Base-by-base conservation (phyloP, 495 filamentous ascomycete genomes). In the Haplographium delicatum region DNA sequence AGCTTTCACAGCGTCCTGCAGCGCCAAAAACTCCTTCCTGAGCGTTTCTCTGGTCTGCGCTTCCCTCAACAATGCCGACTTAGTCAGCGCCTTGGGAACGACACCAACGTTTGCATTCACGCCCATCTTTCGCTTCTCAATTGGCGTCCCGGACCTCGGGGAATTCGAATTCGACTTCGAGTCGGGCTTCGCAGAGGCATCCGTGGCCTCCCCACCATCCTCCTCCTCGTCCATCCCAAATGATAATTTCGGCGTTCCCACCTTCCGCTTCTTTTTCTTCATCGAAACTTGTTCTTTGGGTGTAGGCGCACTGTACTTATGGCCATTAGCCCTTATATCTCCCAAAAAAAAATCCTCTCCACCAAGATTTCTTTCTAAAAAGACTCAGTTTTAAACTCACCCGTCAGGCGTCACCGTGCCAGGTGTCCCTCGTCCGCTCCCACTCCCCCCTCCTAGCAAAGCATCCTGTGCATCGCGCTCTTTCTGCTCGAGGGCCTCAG, bases 401-500 rank as follows among this genome's bases (percentile, higher is more conserved):
- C 66, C 75, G 58, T 79, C 72, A 47, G 81, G 78, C 15, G 81
- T 82, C 44, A 67, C 71, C 46, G 70, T 72, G 54, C 68, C 69
- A 45, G 74, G 71, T 50, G 69, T 72, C 57, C 66, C 70, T 64
- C 57, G 71, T 2, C 46, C 39, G 27, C 48, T 26, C 9, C 23
- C 39, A 25, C 19, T 67, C 46, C 75, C 62, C 59, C 73, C 67
- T 9, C 76, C 76, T 1, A 74, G 59, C n/a, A 76, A 72, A 33
- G 81, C 77, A 39, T 79, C 78, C 57, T 88, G 81, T 3, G 84
- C 85, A 63, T 93, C 89, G 50, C 86, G 78, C 58, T 90, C 86
- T 62, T 91, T 91, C 62, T 89, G 87, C 67, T 97, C 93, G 25
- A 95, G 72, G 23, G 91, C 88, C 66, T 98, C 89, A 56, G 90